These are phyloP conservation scores for Paecilomyces fulvus DNA, from an alignment of 2,329 filamentous ascomycete species.

Conservation along the genomic window DNA sequence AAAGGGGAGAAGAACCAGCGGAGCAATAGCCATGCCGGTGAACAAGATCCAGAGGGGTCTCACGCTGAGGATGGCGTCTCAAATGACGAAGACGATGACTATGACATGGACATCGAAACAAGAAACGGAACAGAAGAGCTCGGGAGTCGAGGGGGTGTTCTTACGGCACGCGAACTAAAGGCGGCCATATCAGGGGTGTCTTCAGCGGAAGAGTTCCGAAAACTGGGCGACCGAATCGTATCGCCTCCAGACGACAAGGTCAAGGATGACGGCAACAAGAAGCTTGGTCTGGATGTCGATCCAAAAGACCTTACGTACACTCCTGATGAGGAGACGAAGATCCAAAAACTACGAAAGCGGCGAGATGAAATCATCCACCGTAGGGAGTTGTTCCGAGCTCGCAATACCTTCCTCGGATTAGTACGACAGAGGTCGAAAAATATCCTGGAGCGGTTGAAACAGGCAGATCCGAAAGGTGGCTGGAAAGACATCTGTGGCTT, in stretches of 20 bases:
- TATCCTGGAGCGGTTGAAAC: constrained; percentile 37
- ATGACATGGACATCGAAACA: constrained; percentile 13
- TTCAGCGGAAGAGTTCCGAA: constrained; percentile 34
- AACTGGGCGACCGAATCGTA: constrained; percentile 31
- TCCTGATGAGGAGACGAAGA: constrained; percentile 26
- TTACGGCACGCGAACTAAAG: constrained; percentile 35
- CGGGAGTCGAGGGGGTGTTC: constrained; percentile 35
- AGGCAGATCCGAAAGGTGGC: constrained; percentile 36
- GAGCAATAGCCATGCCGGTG: constrained; percentile 15
- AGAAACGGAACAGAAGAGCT: constrained; percentile 19
- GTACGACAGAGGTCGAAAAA: constrained; percentile 34
- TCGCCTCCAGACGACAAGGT: constrained; percentile 17
- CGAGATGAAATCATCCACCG: constrained; percentile 27
- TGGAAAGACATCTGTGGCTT: constrained; percentile 44
- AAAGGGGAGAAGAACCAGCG: constrained; percentile 10
- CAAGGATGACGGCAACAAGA: constrained; percentile 11
- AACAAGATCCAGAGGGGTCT: constrained; percentile 17
- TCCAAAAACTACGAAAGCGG: constrained; percentile 28
- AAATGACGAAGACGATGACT: constrained; percentile 19
- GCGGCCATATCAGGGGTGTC: constrained; percentile 28
- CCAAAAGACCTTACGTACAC: constrained; percentile 26
- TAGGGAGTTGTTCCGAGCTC: constrained; percentile 32
- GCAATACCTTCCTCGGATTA: constrained; percentile 34
- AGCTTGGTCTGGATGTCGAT: constrained; percentile 21
- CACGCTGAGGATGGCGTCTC: constrained; percentile 15